A percentile compares a stretch with the other conserved stretches of the same genome.
Conservation (phyloP, 2,329 filamentous ascomycete species). For the Emergomyces pasteurianus region DNA sequence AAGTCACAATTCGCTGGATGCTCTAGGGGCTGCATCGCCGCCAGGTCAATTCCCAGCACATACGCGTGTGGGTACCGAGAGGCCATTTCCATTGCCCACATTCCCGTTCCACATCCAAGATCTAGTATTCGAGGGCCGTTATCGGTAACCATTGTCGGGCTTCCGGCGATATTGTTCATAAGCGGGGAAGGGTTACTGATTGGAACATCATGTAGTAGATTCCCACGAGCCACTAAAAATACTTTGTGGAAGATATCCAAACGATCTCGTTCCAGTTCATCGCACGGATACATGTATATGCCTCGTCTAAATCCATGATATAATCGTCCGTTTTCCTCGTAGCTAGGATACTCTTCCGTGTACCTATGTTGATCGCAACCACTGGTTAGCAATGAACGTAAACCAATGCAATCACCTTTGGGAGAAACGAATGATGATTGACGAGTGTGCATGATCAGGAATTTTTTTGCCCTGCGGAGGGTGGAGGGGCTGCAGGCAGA, state of each 20-base stretch:
- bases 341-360: conserved; percentile 27
- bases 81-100: conserved; percentile 82
- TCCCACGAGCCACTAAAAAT: conserved; percentile 51
- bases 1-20: conserved; percentile 58
- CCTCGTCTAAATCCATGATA: conserved; percentile 58
- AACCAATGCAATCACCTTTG: background rate
- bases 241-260: conserved; percentile 75
- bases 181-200: conserved; percentile 5
- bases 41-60: conserved; percentile 50
- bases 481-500: background rate
- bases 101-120: conserved; percentile 76
- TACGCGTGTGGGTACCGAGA: conserved; percentile 51
- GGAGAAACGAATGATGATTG: background rate
- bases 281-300: conserved; percentile 66
- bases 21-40: conserved; percentile 55
- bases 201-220: conserved; percentile 32
- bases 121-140: conserved; percentile 41
- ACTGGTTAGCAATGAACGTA: background rate
- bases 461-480: background rate
- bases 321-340: conserved; percentile 55
- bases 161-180: conserved; percentile 1
- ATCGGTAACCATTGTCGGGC: conserved; percentile 4
- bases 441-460: background rate
- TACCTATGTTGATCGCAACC: conserved; percentile 16
- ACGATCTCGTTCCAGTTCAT: conserved; percentile 64